Conservation (phyloP, 2,329 filamentous ascomycete genomes). For the Ophiognomonia clavigignenti-juglandacearum region DNA sequence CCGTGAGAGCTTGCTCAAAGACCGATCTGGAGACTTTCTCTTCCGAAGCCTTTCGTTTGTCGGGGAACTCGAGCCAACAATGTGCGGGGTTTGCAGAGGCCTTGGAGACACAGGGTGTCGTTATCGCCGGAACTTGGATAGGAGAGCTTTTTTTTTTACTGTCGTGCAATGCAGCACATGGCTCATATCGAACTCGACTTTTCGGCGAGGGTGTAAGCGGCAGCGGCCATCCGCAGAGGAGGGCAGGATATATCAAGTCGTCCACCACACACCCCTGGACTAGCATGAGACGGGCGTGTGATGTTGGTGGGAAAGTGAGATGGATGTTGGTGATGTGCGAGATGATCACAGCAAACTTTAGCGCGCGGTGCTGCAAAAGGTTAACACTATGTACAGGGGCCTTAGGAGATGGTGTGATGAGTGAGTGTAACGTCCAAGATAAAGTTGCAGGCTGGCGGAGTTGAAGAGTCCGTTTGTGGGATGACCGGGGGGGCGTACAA, state of each 20-base stretch:
- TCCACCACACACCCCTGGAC: too few species aligned
- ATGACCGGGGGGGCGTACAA: not conserved
- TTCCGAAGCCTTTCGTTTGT: too few species aligned
- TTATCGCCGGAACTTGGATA: too few species aligned
- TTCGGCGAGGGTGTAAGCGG: not conserved
- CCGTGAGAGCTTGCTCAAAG: too few species aligned
- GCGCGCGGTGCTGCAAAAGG: constrained; percentile 9
- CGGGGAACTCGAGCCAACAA: too few species aligned
- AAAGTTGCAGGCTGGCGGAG: not conserved
- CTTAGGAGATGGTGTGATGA: constrained; percentile 1
- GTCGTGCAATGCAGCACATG: constrained; percentile 10
- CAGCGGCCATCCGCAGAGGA: constrained; percentile 8
- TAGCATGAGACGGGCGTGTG: not conserved
- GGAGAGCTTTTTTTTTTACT: too few species aligned
- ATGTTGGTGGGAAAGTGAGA: constrained; percentile 1
- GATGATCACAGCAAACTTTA: constrained; percentile 1
- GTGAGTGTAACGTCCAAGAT: constrained; percentile 1
- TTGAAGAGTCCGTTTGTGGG: not conserved
- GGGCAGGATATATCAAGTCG: constrained; percentile 10
- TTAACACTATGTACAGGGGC: not conserved
- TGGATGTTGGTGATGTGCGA: constrained; percentile 12
- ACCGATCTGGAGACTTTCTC: too few species aligned
- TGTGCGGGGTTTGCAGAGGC: too few species aligned
- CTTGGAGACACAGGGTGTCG: too few species aligned
- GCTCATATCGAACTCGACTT: not conserved